phyloP scores from a whole-genome alignment of 1,139 yeast species.

The Debaryomyces udenii region DNA sequence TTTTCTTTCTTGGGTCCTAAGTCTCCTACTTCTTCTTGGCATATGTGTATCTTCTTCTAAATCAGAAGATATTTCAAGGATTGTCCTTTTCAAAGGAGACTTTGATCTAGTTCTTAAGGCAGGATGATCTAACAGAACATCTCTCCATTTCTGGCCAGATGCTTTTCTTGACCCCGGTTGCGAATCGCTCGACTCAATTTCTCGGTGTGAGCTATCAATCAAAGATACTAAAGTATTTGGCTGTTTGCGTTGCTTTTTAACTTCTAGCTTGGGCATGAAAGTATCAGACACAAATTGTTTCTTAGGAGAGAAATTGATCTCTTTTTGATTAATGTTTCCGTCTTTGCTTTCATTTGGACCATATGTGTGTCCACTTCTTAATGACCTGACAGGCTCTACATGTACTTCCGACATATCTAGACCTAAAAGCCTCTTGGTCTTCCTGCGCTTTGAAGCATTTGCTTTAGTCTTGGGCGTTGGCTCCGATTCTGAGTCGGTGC shows the following conservation, averaged over 20 bases:
- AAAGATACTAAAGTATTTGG: not conserved
- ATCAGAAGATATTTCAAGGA: slow-evolving; percentile 32
- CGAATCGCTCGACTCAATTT: slow-evolving; percentile 6
- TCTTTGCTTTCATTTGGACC: slow-evolving; percentile 15
- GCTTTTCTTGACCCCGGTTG: slow-evolving; percentile 13
- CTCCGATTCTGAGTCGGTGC: not conserved
- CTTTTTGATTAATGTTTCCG: not conserved
- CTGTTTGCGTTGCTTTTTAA: slow-evolving; percentile 4
- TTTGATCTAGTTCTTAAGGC: slow-evolving; percentile 46
- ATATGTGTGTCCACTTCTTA: slow-evolving; percentile 27
- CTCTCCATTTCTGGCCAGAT: slow-evolving; percentile 8
- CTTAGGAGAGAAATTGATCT: slow-evolving; percentile 2
- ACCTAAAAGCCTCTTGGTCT: slow-evolving; percentile 20
- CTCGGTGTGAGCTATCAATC: slow-evolving; percentile 4
- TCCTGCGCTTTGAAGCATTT: not conserved
- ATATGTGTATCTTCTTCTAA: slow-evolving; percentile 21
- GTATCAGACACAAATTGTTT: not conserved
- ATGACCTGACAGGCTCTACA: slow-evolving; percentile 24
- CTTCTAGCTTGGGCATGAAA: slow-evolving; percentile 3
- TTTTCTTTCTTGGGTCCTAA: slow-evolving; percentile 2
- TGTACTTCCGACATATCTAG: slow-evolving; percentile 25
- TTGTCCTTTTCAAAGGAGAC: slow-evolving; percentile 42
- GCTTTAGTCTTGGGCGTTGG: not conserved
- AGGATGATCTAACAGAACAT: slow-evolving; percentile 29
- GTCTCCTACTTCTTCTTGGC: slow-evolving; percentile 13